Base-by-base conservation (phyloP, 2,329 filamentous ascomycete genomes). In the Aureobasidium sp. region DNA sequence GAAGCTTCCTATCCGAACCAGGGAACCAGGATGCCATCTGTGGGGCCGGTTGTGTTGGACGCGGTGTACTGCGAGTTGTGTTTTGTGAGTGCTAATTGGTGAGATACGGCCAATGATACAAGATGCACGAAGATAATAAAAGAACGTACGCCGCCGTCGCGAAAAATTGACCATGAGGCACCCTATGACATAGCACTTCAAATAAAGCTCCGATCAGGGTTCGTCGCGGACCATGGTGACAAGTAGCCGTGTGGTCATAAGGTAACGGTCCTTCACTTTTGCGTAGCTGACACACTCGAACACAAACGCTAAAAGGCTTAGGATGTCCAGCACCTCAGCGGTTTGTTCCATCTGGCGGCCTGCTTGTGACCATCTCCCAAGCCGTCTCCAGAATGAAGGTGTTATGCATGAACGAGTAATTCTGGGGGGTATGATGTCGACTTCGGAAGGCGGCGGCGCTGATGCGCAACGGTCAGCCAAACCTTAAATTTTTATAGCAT, bases 101-200 rank as follows among this genome's bases (percentile, higher is more conserved):
- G 10, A 8, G 25, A 19, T 55, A 25, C 7, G 7, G 4, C 15
- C 6, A 23, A 42, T 11, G n/a, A 35, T 2, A 13, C 17, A 33
- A 42, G 51, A 25, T 55, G n/a, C 33, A 37, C 15, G 17, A 29
- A 35, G 19, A 19, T 53, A 13, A 53, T 38, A 29, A 33, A 53
- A 23, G 49, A 17, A 29, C 10, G 23, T 4, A 19, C 23, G 49
- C 15, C 27, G 51, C 25, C 13, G n/a, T 42, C 51, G 51, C 51
- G n/a, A 55, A 55, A 55, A 43, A 31, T 29, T 53, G 49, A 53
- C 49, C 35, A 40, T 38, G n/a, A 53, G 35, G 23, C 23, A 53
- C 25, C 17, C 51, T 55, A 55, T 55, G 51, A 55, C 51, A 55
- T 55, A 42, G 51, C n/a, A 33, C 7, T 21, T 19, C 49, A 19